A percentile compares a stretch with the other conserved stretches of the same genome.
Conservation (phyloP, 1,139 yeast genomes). For the Taiozyma sp. region DNA sequence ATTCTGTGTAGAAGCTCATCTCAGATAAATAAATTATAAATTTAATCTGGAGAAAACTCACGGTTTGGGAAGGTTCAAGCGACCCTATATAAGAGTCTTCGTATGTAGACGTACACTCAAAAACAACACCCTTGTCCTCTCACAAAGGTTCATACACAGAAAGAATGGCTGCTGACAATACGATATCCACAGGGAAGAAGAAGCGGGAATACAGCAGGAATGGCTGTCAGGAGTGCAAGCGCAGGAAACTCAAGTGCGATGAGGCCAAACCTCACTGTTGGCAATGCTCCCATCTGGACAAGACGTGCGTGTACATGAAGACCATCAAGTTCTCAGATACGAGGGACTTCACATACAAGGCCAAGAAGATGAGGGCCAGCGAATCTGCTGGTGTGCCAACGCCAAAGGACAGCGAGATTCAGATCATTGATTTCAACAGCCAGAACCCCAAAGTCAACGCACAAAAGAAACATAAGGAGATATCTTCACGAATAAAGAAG, state of each 20-base stretch:
- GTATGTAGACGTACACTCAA: too few relatives aligned
- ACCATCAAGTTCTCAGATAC: conserved; percentile 32
- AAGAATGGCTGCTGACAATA: neutral
- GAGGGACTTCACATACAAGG: conserved; percentile 15
- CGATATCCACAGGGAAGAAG: conserved; percentile 4
- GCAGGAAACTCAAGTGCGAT: conserved; percentile 59
- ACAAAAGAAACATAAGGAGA: neutral
- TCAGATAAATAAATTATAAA: too few relatives aligned
- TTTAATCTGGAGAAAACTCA: too few relatives aligned
- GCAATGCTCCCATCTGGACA: conserved; percentile 47
- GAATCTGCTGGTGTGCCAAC: neutral
- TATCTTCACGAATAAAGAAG: neutral
- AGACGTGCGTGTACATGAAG: conserved; percentile 42
- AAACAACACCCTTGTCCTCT: too few relatives aligned
- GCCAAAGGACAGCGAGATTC: neutral
- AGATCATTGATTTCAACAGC: conserved; percentile 1
- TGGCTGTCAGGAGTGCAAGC: conserved; percentile 59
- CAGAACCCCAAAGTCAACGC: too few relatives aligned
- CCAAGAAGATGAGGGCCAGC: neutral
- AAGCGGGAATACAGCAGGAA: conserved; percentile 42
- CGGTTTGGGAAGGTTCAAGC: too few relatives aligned
- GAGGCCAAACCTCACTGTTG: conserved; percentile 52
- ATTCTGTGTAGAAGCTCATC: too few relatives aligned
- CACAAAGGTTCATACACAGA: too few relatives aligned
- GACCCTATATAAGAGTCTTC: too few relatives aligned